These are phyloP conservation scores for Lipomyces anomalus DNA, from an alignment of 805 yeast genomes.

Conservation along the genomic window DNA sequence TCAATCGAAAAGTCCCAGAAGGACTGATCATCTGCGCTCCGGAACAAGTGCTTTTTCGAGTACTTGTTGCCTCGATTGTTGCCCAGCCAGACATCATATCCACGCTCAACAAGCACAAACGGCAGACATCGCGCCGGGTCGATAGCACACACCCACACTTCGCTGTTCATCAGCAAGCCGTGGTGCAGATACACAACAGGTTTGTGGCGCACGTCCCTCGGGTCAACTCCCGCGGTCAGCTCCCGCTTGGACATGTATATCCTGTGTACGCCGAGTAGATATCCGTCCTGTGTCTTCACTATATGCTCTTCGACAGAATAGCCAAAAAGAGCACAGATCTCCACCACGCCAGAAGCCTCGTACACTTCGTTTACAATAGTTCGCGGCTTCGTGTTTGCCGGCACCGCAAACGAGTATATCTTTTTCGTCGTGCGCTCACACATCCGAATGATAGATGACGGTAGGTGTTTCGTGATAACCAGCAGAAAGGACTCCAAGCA, in stretches of 20 bases:
- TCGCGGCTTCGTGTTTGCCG: slow-evolving; percentile 7
- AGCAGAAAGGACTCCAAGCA: slow-evolving; percentile 29
- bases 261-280: slow-evolving; percentile 33
- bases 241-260: slow-evolving; percentile 24
- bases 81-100: slow-evolving; percentile 94
- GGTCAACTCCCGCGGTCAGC: background rate
- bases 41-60: slow-evolving; percentile 65
- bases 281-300: slow-evolving; percentile 36
- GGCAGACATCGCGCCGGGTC: slow-evolving; percentile 58
- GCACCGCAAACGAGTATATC: slow-evolving; percentile 12
- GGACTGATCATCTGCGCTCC: slow-evolving; percentile 39
- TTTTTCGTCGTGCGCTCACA: slow-evolving; percentile 24
- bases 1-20: slow-evolving; percentile 92
- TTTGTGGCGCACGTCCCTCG: slow-evolving; percentile 3
- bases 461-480: slow-evolving; percentile 30
- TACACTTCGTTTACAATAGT: slow-evolving; percentile 36
- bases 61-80: slow-evolving; percentile 91
- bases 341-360: slow-evolving; percentile 50
- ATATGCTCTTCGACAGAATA: slow-evolving; percentile 70
- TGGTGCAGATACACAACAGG: slow-evolving; percentile 79
- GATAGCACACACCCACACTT: slow-evolving; percentile 60
- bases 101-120: slow-evolving; percentile 65
- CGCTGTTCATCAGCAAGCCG: slow-evolving; percentile 85
- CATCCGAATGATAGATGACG: slow-evolving; percentile 26
- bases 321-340: slow-evolving; percentile 64